A percentile compares a stretch with the other conserved stretches of the same genome.
Evolutionary conservation across 768 basidiomycete genomes (phyloP).

Genomic region (Boletus huronensis): DNA sequence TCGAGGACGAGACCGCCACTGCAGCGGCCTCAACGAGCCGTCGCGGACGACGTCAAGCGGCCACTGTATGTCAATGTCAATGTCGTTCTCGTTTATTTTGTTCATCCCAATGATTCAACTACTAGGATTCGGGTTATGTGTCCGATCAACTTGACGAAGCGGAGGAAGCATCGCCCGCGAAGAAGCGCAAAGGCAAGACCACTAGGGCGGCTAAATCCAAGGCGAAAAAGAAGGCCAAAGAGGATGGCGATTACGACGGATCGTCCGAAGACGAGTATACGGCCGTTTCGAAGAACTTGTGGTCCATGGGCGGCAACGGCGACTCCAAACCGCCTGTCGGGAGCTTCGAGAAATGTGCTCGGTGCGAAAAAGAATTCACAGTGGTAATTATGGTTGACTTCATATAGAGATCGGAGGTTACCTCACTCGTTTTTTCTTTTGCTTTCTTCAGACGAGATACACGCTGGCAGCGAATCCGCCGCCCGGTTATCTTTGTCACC

Average conservation of each 20-base stretch:
- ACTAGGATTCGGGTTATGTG: slow-evolving; percentile 44
- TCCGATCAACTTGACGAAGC: slow-evolving; percentile 76
- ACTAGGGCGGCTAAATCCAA: slow-evolving; percentile 39
- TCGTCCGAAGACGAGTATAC: slow-evolving; percentile 66
- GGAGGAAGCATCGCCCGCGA: slow-evolving; percentile 41
- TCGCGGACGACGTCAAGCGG: slow-evolving; percentile 14
- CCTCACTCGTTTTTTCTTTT: not conserved
- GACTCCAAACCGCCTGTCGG: slow-evolving; percentile 64
- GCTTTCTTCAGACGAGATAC: slow-evolving; percentile 66
- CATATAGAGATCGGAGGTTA: not conserved
- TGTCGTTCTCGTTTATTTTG: not conserved
- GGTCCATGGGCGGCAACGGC: slow-evolving; percentile 31
- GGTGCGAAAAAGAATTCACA: slow-evolving; percentile 81
- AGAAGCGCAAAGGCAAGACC: slow-evolving; percentile 50
- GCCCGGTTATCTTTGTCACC: slow-evolving; percentile 79
- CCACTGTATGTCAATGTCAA: slow-evolving; percentile 4
- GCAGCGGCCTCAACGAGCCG: slow-evolving; percentile 10
- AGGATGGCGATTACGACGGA: slow-evolving; percentile 47
- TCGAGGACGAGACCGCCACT: not conserved
- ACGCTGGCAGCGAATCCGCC: slow-evolving; percentile 70
- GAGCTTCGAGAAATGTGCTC: slow-evolving; percentile 74
- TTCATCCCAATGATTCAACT: not conserved
- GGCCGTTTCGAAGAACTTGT: slow-evolving; percentile 53
- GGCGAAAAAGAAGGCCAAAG: slow-evolving; percentile 40
- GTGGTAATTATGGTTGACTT: slow-evolving; percentile 54